These are phyloP conservation scores for Talaromyces proteolyticus DNA, from an alignment of 495 filamentous ascomycete genomes.

Conservation along the genomic window DNA sequence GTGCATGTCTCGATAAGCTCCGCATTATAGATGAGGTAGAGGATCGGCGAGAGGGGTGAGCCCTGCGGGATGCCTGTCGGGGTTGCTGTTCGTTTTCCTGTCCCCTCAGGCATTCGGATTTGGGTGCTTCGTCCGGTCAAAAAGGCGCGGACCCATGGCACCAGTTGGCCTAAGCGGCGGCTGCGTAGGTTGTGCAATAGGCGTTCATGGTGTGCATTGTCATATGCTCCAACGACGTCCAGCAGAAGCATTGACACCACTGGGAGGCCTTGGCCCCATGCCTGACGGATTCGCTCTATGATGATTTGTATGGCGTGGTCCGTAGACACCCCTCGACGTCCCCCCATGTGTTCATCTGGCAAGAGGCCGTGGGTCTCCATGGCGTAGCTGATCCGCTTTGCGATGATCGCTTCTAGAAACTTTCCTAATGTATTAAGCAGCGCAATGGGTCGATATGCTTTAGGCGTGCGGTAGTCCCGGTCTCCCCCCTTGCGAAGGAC, in stretches of 20 bases:
- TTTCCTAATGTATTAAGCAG: conserved; percentile 22
- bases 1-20: conserved; percentile 3
- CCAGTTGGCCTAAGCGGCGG: no score
- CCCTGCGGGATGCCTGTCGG: conserved; percentile 6
- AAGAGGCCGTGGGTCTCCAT: conserved; percentile 18
- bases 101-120: no score
- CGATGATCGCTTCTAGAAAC: conserved; percentile 14
- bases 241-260: conserved; percentile 11
- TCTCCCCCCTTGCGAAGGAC: conserved; percentile 16
- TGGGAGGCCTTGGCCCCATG: conserved; percentile 9
- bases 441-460: conserved; percentile 18
- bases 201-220: conserved; percentile 16
- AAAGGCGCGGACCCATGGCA: no score
- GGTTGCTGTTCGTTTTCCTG: no score
- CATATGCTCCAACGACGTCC: conserved; percentile 21
- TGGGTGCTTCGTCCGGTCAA: no score
- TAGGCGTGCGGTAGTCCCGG: conserved; percentile 10
- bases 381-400: conserved; percentile 9
- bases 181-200: conserved; percentile 19
- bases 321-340: conserved; percentile 10
- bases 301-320: conserved; percentile 16
- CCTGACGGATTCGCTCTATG: conserved; percentile 10
- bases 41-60: conserved; percentile 7
- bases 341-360: conserved; percentile 11
- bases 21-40: conserved; percentile 7